Evolutionary conservation across 805 yeast genomes (phyloP).

Genomic region (Kuraishia borneana): DNA sequence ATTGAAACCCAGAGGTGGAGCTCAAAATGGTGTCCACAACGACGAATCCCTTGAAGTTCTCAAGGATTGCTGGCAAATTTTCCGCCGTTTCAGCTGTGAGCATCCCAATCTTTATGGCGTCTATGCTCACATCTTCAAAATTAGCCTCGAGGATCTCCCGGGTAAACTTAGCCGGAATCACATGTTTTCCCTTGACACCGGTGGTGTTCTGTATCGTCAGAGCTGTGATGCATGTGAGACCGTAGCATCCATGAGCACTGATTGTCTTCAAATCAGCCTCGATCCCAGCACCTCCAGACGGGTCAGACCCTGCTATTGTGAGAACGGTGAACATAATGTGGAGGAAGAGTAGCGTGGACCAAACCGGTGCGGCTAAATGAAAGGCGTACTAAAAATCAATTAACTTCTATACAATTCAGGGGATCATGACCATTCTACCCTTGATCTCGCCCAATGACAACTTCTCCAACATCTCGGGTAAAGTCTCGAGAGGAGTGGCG

Average conservation of each 20-base stretch:
- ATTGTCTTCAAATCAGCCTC: slow-evolving; percentile 85
- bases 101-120: slow-evolving; percentile 75
- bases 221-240: slow-evolving; percentile 67
- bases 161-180: slow-evolving; percentile 35
- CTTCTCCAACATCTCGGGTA: slow-evolving; percentile 23
- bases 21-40: slow-evolving; percentile 75
- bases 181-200: slow-evolving; percentile 27
- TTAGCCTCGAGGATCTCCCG: slow-evolving; percentile 37
- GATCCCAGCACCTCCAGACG: slow-evolving; percentile 89
- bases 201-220: slow-evolving; percentile 72
- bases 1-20: slow-evolving; percentile 60
- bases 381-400: neutral
- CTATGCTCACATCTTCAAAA: slow-evolving; percentile 50
- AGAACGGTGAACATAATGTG: slow-evolving; percentile 24
- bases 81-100: slow-evolving; percentile 42
- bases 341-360: neutral
- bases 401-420: neutral
- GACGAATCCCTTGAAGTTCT: slow-evolving; percentile 17
- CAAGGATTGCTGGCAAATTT: slow-evolving; percentile 27
- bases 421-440: slow-evolving; percentile 25
- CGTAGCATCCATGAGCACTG: slow-evolving; percentile 71
- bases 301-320: slow-evolving; percentile 68
- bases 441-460: slow-evolving; percentile 25
- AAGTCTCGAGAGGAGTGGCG: slow-evolving; percentile 18
- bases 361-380: neutral